These are phyloP conservation scores for Xylaria sp. DNA, from an alignment of 495 filamentous ascomycete species.

Conservation along the genomic window DNA sequence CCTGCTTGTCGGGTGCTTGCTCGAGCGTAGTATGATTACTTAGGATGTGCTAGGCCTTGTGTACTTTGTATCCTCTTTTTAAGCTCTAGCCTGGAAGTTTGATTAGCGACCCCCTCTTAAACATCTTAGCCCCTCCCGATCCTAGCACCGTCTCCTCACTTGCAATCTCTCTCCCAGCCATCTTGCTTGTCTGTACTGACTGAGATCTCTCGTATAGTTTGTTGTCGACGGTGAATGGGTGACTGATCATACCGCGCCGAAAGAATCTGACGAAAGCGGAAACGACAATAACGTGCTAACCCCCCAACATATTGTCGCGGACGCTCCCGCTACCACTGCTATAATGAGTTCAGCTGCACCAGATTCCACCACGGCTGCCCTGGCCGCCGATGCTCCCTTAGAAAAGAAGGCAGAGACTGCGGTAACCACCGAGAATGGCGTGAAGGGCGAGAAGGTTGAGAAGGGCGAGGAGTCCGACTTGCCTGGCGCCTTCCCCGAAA, in stretches of 20 bases:
- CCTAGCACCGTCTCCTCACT: not conserved
- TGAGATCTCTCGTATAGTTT: constrained; percentile 63
- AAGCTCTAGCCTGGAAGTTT: constrained; percentile 7
- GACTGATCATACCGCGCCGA: constrained; percentile 75
- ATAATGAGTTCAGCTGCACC: constrained; percentile 58
- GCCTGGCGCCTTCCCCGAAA: constrained; percentile 84
- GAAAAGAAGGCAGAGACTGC: constrained; percentile 38
- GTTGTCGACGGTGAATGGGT: constrained; percentile 91
- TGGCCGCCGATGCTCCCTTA: constrained; percentile 43
- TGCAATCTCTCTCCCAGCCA: not conserved
- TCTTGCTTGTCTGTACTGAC: constrained; percentile 27
- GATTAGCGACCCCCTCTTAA: not conserved
- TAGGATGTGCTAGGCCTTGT: not conserved
- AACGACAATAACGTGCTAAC: constrained; percentile 91
- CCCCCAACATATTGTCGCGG: constrained; percentile 68
- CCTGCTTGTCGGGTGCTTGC: constrained; percentile 3
- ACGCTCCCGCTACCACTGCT: constrained; percentile 51
- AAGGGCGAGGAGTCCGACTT: constrained; percentile 48
- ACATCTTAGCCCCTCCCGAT: not conserved
- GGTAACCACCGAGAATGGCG: not conserved
- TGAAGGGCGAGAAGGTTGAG: constrained; percentile 25
- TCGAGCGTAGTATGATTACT: not conserved
- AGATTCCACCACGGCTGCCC: constrained; percentile 45
- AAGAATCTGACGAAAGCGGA: constrained; percentile 76
- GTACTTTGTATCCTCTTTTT: constrained; percentile 4